Evolutionary conservation across 2,329 filamentous ascomycete genomes (phyloP), one percentile per base, ranked within the genome.

Genomic region (Calonectria montana): DNA sequence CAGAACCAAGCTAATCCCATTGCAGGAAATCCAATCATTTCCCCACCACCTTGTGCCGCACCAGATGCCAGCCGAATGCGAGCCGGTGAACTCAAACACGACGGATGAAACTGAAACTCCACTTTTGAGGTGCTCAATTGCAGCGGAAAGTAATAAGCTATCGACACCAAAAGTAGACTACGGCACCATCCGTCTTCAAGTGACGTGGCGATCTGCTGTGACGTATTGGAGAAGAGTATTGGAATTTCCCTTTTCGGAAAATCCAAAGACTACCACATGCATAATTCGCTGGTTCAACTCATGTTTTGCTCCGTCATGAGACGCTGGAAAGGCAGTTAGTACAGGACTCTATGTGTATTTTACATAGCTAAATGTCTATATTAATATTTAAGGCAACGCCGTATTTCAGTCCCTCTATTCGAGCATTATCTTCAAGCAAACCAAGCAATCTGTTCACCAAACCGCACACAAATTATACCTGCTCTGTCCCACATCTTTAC

Each of bases 241-340:
- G 65, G 53, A 67, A 29, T 50, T 61, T 1, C 65, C 15, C 18
- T 29, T 67, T 61, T 50, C 18, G 65, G 65, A 39, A 67, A 18
- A 50, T 37, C 65, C 41, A 61, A 67, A 41, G 31, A 50, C 41
- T 7, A 23, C 31, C 29, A 39, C 13, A 16, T 37, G 9, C 31
- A 45, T 18, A 15, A 43, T 55, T 55, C 0, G n/a, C 29, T 10
- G n/a, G 3, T 35, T 55, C 15, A n/a, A 37, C 4, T 37, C 2
- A 15, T 15, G 6, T 15, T 37, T n/a, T 7, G 31, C 13, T 35
- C 21, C 3, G n/a, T 13, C 6, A 9, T 35, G 16, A 9, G 39
- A 16, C 41, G 7, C 13, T 16, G 12, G 18, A 18, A 59, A 37
- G 31, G 12, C n/a, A 39, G 3, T 59, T 9, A 3, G 8, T 39